Percentiles rank a stretch among this genome's conserved stretches.
Conservation (phyloP, 73 alveolate species). For the Paramecium tetraurelia region DNA sequence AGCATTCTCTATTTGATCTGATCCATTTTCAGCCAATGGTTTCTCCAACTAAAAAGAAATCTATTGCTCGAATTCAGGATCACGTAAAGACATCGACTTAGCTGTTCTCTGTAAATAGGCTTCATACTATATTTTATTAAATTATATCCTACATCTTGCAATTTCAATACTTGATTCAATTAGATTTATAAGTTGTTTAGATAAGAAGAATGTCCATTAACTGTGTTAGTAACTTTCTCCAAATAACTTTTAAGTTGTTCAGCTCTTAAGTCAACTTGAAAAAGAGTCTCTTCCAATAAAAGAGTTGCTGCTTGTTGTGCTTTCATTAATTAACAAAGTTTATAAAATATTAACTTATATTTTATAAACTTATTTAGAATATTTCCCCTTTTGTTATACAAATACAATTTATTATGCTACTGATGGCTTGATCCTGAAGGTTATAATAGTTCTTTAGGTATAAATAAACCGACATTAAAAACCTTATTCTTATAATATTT, state of each 20-base stretch:
- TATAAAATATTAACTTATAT: not conserved
- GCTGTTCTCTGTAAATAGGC: constrained; percentile 14
- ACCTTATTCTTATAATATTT: no score
- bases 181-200: not conserved
- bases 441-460: no score
- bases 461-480: no score
- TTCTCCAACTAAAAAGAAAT: constrained; percentile 45
- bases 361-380: not conserved
- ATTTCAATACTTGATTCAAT: not conserved
- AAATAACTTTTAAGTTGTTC: constrained; percentile 18
- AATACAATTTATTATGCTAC: not conserved
- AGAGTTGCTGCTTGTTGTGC: not conserved
- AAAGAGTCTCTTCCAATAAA: constrained; percentile 15
- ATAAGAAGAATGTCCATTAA: not conserved
- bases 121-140: not conserved
- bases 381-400: not conserved
- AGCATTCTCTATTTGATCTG: constrained; percentile 46
- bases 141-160: not conserved
- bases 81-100: constrained; percentile 20
- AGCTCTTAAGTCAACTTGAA: constrained; percentile 39
- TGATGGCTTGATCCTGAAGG: not conserved
- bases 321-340: constrained; percentile 14
- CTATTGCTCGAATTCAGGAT: constrained; percentile 49
- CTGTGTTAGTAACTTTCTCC: constrained; percentile 37
- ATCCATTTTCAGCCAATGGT: constrained; percentile 59